A percentile compares a stretch with the other conserved stretches of the same genome.
phyloP scores from a whole-genome alignment of 2,329 filamentous ascomycete species.

The Lasiodiplodia hormozganensis region DNA sequence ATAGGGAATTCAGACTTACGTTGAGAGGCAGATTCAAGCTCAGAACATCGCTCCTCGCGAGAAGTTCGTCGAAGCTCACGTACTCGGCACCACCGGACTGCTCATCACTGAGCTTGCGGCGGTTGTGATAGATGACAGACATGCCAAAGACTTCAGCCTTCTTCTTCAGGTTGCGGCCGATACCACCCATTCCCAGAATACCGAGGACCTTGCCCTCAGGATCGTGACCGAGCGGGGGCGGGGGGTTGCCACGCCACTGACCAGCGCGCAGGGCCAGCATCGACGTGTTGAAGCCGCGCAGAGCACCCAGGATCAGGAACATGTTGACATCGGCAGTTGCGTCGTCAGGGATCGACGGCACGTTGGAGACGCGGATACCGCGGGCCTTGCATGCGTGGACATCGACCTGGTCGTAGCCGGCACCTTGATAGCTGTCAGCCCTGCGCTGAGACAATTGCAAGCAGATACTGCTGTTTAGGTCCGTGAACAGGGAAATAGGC shows the following conservation, averaged over 20 bases:
- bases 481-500: too few species aligned
- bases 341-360: conserved; percentile 81
- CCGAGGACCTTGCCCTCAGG: conserved; percentile 80
- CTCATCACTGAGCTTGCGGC: conserved; percentile 64
- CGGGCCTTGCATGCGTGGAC: conserved; percentile 72
- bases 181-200: conserved; percentile 86
- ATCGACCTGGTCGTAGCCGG: conserved; percentile 86
- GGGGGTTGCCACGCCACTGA: conserved; percentile 68
- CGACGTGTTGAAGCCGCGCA: conserved; percentile 73
- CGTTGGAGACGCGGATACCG: conserved; percentile 76
- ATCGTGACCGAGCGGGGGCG: conserved; percentile 71
- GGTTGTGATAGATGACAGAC: conserved; percentile 77
- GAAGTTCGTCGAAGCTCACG: conserved; percentile 75
- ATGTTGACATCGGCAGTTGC: conserved; percentile 82
- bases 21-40: conserved; percentile 84
- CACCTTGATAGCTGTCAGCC: conserved; percentile 58
- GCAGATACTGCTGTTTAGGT: not conserved
- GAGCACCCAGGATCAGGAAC: conserved; percentile 80
- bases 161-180: conserved; percentile 76
- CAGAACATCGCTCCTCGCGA: conserved; percentile 75
- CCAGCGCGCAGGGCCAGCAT: conserved; percentile 71
- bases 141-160: conserved; percentile 80
- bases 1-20: conserved; percentile 56
- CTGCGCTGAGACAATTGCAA: not conserved
- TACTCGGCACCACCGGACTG: conserved; percentile 66